Evolutionary conservation across 495 filamentous ascomycete genomes (phyloP).

Genomic region (Penicillium coffeae): DNA sequence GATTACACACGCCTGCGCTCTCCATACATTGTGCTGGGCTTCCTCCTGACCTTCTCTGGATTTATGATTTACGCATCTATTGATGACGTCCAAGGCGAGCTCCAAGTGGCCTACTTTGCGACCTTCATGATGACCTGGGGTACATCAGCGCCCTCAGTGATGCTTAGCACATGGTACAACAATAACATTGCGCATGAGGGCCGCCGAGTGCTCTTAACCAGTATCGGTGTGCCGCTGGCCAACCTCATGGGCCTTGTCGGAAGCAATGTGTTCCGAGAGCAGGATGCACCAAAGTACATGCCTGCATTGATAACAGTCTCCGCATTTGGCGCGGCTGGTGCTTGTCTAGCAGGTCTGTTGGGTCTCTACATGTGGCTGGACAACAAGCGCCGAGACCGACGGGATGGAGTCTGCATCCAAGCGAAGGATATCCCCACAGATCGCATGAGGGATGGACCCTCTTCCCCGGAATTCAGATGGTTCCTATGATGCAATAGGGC

Average conservation of each 20-base stretch:
- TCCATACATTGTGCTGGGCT: conserved; percentile 65
- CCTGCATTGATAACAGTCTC: conserved; percentile 69
- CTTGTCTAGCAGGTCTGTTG: conserved; percentile 51
- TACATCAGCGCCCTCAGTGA: conserved; percentile 45
- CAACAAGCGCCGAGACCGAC: conserved; percentile 59
- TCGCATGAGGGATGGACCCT: conserved; percentile 60
- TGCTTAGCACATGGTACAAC: conserved; percentile 61
- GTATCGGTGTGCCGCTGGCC: conserved; percentile 65
- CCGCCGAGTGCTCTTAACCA: conserved; percentile 61
- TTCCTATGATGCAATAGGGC: conserved; percentile 33
- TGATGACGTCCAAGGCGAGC: conserved; percentile 44
- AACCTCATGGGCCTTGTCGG: conserved; percentile 73
- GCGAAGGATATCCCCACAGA: conserved; percentile 66
- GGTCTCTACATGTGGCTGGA: conserved; percentile 67
- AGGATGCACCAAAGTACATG: conserved; percentile 68
- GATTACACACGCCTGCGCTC: conserved; percentile 62
- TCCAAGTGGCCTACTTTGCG: conserved; percentile 66
- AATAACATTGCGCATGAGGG: conserved; percentile 76
- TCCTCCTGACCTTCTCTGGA: conserved; percentile 65
- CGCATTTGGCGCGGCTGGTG: conserved; percentile 61
- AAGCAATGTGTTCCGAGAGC: conserved; percentile 63
- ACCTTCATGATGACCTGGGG: conserved; percentile 79
- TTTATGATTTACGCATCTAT: conserved; percentile 68
- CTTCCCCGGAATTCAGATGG: conserved; percentile 63
- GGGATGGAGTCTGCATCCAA: conserved; percentile 54